These are phyloP conservation scores for Biancaea sappan DNA, from an alignment of 306 rosid genomes.

Conservation along the genomic window DNA sequence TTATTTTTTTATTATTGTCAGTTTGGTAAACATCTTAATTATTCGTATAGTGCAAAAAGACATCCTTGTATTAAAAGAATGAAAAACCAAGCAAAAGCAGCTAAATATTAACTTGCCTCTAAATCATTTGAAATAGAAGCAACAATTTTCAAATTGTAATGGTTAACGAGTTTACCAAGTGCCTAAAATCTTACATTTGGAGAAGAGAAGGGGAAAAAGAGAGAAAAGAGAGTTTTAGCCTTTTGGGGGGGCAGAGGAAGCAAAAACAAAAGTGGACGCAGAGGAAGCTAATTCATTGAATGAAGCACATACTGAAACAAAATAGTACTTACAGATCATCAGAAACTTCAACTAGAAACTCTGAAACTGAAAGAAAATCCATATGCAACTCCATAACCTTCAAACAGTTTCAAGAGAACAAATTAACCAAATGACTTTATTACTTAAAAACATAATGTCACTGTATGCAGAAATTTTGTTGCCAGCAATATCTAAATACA, in stretches of 20 bases:
- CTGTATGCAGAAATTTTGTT: conserved; percentile 16
- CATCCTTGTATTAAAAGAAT: neutral
- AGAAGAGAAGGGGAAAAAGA: neutral
- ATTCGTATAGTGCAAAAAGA: neutral
- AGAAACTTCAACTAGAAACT: conserved; percentile 87
- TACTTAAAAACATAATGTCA: conserved; percentile 13
- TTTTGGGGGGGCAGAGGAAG: neutral
- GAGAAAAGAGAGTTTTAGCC: too few species aligned
- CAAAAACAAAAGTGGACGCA: neutral
- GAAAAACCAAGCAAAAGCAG: conserved; percentile 22
- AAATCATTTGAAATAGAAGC: neutral
- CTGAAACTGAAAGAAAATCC: conserved; percentile 86
- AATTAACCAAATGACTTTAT: conserved; percentile 33
- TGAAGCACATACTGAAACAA: conserved; percentile 26
- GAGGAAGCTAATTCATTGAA: conserved; percentile 23
- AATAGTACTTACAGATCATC: conserved; percentile 80
- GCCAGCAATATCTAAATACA: neutral
- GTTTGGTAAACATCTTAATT: conserved; percentile 7
- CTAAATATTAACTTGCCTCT: conserved; percentile 9
- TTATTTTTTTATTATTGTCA: conserved; percentile 22
- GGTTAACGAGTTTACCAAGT: neutral
- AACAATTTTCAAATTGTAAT: neutral
- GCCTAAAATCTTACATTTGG: neutral
- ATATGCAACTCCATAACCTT: conserved; percentile 88
- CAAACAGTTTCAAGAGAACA: conserved; percentile 51